Evolutionary conservation across 371 early-diverging fungal species (phyloP), one percentile per base, ranked within the genome.

Genomic region (Conidiobolus incongruus): DNA sequence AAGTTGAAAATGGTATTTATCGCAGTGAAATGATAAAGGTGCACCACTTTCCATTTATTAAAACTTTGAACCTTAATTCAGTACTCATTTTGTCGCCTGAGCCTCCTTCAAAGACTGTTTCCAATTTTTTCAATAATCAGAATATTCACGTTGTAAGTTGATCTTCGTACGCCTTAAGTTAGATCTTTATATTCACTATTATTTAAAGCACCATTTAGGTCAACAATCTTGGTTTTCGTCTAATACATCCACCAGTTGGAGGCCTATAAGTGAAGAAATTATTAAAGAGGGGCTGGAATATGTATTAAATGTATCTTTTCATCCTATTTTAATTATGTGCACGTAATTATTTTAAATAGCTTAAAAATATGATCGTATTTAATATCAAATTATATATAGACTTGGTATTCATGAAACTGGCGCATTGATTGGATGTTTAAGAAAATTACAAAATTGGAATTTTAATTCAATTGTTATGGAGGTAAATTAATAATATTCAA

Each of bases 391-490:
- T 46, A 8, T n/a, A 10, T 16, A 21, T 51, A 72, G 71, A 1
- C 67, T 77, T 41, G 93, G 93, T 8, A 72, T 88, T 20, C 77
- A 76, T 46, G 73, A 74, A 51, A 72, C 74, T 12, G 72, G 74
- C 4, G 77, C 77, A 2, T 61, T 93, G 28, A 70, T 95, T 24
- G 96, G 94, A 4, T 95, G 96, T 48, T 57, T 95, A 44, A 67
- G 96, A 28, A 86, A 83, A 45, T 55, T 93, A 46, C 91, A 91
- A 54, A 68, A 76, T 16, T 94, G 92, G 93, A 91, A 88, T 54
- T 90, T 93, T 49, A 92, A 83, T 48, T 83, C 91, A 0, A 93
- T 90, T 46, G 69, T 88, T 32, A 77, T 72, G n/a, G 90, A 88
- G 68, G 79, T 73, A 64, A 46, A 15, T 22, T 33, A 16, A 28